Conservation (phyloP, 768 basidiomycete genomes). For the Cystofilobasidium bisporidii region DNA sequence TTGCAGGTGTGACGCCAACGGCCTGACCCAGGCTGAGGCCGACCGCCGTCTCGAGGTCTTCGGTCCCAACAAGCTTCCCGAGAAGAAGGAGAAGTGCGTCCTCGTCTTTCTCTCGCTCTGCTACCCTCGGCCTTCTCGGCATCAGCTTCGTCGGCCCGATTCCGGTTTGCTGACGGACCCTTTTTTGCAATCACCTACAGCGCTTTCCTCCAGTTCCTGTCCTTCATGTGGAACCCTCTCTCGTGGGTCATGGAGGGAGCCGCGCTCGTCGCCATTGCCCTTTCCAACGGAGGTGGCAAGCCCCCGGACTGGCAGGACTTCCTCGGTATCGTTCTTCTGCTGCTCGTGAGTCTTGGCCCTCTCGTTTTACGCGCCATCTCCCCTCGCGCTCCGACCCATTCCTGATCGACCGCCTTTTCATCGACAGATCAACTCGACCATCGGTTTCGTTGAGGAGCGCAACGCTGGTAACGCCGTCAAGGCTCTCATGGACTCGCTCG, state of each 20-base stretch:
- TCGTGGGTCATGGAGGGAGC: slow-evolving; percentile 99
- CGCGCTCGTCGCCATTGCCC: slow-evolving; percentile 61
- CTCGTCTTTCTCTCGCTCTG: background rate
- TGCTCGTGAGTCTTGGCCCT: slow-evolving; percentile 41
- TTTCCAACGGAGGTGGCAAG: slow-evolving; percentile 78
- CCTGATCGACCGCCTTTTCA: background rate
- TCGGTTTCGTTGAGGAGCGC: slow-evolving; percentile 96
- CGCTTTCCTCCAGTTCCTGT: slow-evolving; percentile 58
- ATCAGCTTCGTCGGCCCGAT: too few species aligned
- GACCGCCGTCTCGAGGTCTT: slow-evolving; percentile 78
- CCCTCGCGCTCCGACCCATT: background rate
- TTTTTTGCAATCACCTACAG: slow-evolving; percentile 41
- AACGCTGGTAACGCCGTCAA: slow-evolving; percentile 98
- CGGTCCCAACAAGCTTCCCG: slow-evolving; percentile 84
- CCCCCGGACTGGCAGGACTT: slow-evolving; percentile 98
- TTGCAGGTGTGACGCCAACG: slow-evolving; percentile 58
- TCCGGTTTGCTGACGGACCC: slow-evolving; percentile 27
- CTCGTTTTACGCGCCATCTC: background rate
- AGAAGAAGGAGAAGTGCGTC: slow-evolving; percentile 48
- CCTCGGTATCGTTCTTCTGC: slow-evolving; percentile 80
- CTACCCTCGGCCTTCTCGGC: too few species aligned
- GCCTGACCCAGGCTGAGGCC: slow-evolving; percentile 68
- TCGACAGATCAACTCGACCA: slow-evolving; percentile 67
- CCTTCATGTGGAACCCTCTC: slow-evolving; percentile 99
- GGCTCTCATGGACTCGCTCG: slow-evolving; percentile 98